Evolutionary conservation across 148 eudicot genomes (phyloP).

Genomic region (Chenopodium suecicum): DNA sequence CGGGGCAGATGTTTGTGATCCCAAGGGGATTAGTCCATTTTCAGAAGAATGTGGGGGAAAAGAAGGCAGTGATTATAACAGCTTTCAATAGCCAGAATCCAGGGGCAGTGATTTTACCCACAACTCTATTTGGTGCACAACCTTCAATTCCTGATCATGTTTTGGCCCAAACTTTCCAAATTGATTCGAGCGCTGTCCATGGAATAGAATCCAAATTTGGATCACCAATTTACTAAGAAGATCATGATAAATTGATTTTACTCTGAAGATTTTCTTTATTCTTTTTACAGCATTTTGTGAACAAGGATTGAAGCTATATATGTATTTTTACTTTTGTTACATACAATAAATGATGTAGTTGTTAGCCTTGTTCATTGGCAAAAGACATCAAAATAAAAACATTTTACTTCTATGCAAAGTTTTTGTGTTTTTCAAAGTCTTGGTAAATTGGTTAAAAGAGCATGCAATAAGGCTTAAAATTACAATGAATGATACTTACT

Average conservation of each 20-base stretch:
- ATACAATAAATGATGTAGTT: neutral
- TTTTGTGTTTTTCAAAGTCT: neutral
- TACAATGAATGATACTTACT: constrained; percentile 17
- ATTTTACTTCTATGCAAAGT: neutral
- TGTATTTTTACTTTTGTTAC: neutral
- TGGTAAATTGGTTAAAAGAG: constrained; percentile 7
- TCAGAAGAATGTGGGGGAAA: constrained; percentile 39
- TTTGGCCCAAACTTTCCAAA: constrained; percentile 36
- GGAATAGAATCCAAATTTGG: constrained; percentile 35
- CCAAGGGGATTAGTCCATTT: constrained; percentile 49
- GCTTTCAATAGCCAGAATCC: constrained; percentile 55
- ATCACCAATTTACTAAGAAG: neutral
- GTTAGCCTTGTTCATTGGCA: neutral
- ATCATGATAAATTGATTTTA: too few species aligned
- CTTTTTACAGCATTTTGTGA: neutral
- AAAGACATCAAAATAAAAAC: neutral
- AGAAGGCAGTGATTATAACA: constrained; percentile 30
- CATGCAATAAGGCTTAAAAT: constrained; percentile 5
- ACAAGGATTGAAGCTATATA: neutral
- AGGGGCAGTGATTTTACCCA: constrained; percentile 29
- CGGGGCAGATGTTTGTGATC: constrained; percentile 47
- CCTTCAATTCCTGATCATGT: constrained; percentile 39
- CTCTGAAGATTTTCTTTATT: neutral
- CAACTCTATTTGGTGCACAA: constrained; percentile 33
- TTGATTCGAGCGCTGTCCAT: constrained; percentile 21